phyloP scores from a whole-genome alignment of 2,329 filamentous ascomycete genomes.

The Botrytis sinoallii region DNA sequence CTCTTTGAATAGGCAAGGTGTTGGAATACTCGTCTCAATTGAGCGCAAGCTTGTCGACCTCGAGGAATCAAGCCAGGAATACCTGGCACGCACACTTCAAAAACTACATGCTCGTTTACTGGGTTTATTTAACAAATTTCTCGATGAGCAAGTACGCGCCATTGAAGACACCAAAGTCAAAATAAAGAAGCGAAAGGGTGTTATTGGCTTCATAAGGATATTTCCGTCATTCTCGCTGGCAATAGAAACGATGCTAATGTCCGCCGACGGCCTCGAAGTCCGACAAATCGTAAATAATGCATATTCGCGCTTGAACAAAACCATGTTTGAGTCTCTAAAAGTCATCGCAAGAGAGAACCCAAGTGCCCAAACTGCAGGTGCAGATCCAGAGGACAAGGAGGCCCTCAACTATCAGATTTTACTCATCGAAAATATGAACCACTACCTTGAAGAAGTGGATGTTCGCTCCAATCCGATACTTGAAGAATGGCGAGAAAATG shows the following conservation, averaged over 20 bases:
- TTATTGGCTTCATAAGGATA: slow-evolving; percentile 91
- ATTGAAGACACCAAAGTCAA: slow-evolving; percentile 99
- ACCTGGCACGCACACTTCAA: slow-evolving; percentile 73
- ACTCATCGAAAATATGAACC: slow-evolving; percentile 98
- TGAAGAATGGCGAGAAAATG: slow-evolving; percentile 77
- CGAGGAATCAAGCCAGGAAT: slow-evolving; percentile 90
- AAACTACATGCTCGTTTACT: slow-evolving; percentile 74
- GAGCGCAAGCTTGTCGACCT: slow-evolving; percentile 77
- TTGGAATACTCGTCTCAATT: slow-evolving; percentile 78
- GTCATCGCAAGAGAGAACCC: slow-evolving; percentile 79
- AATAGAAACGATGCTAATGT: slow-evolving; percentile 77
- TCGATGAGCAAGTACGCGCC: slow-evolving; percentile 90
- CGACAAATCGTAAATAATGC: slow-evolving; percentile 79
- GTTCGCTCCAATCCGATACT: slow-evolving; percentile 70
- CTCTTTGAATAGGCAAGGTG: slow-evolving; percentile 64
- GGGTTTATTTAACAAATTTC: slow-evolving; percentile 77
- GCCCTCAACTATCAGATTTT: slow-evolving; percentile 96
- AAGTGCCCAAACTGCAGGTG: slow-evolving; percentile 45
- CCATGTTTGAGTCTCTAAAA: slow-evolving; percentile 96
- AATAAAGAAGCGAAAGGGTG: slow-evolving; percentile 96
- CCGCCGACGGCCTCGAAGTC: slow-evolving; percentile 61
- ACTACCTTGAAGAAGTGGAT: slow-evolving; percentile 90
- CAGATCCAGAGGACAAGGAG: slow-evolving; percentile 85
- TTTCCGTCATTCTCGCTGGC: slow-evolving; percentile 84
- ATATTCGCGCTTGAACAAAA: slow-evolving; percentile 83